phyloP scores from a whole-genome alignment of 208 protist species.

The Angomonas deanei region DNA sequence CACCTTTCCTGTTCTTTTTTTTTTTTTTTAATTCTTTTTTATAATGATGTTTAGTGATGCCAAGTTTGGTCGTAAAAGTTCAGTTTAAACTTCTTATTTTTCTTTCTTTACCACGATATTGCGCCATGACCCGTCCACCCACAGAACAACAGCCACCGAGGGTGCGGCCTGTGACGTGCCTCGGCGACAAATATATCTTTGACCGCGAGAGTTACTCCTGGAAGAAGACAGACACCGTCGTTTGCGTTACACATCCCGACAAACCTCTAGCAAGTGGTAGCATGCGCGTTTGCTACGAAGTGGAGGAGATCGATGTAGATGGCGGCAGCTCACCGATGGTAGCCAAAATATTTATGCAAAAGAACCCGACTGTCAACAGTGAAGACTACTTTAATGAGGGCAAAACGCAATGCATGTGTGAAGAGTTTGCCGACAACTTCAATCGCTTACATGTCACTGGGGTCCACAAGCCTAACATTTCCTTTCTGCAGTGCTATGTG shows the following conservation, averaged over 20 bases:
- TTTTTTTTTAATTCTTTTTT: conserved; percentile 8
- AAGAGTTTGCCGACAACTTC: conserved; percentile 79
- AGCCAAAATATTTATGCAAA: conserved; percentile 79
- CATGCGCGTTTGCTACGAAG: conserved; percentile 82
- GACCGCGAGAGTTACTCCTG: conserved; percentile 49
- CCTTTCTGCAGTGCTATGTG: conserved; percentile 84
- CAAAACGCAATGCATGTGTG: conserved; percentile 81
- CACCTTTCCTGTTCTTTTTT: conserved; percentile 2
- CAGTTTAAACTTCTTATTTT: background rate
- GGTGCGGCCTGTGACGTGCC: conserved; percentile 37
- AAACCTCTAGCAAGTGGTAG: conserved; percentile 54
- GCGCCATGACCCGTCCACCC: background rate
- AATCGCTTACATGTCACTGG: conserved; percentile 46
- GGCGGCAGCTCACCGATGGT: conserved; percentile 52
- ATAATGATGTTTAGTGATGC: background rate
- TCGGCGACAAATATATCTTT: conserved; percentile 66
- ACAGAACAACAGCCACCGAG: background rate
- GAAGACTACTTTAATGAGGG: conserved; percentile 87
- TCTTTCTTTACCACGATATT: background rate
- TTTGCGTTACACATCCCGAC: conserved; percentile 38
- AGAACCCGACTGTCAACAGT: conserved; percentile 62
- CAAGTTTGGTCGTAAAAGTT: too few species aligned
- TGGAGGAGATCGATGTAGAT: conserved; percentile 77
- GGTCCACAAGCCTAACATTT: conserved; percentile 61
- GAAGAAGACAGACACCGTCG: conserved; percentile 53